Conservation (phyloP, 768 basidiomycete species). For the Rhizopogon rudus region DNA sequence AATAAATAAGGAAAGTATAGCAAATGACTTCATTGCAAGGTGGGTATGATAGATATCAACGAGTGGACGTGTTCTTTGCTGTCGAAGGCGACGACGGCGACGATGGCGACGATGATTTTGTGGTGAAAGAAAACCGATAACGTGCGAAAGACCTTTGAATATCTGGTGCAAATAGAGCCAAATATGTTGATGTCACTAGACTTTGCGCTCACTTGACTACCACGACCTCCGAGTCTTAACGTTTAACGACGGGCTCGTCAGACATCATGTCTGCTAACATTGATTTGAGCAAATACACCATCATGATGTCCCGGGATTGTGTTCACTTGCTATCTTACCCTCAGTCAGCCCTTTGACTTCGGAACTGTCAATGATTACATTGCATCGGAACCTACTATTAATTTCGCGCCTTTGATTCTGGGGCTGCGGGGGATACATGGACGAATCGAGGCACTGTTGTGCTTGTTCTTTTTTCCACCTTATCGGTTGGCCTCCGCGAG, state of each 20-base stretch:
- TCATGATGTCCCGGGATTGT: no score
- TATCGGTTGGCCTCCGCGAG: neutral
- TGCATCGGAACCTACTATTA: neutral
- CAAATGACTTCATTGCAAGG: slow-evolving; percentile 47
- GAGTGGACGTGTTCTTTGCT: slow-evolving; percentile 34
- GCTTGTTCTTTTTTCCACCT: neutral
- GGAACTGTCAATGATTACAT: neutral
- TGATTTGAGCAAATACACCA: no score
- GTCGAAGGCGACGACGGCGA: slow-evolving; percentile 30
- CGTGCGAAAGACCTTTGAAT: neutral
- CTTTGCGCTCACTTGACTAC: no score
- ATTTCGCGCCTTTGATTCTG: neutral
- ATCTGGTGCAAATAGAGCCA: neutral
- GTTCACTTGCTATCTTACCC: no score
- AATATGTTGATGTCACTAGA: neutral
- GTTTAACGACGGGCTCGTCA: no score
- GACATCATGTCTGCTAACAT: no score
- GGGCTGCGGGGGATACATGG: neutral
- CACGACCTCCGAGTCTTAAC: no score
- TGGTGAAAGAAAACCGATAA: slow-evolving; percentile 1
- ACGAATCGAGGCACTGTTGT: neutral
- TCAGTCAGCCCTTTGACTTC: no score
- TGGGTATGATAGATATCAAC: slow-evolving; percentile 19
- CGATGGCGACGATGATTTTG: slow-evolving; percentile 3
- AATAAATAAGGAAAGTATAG: slow-evolving; percentile 47